phyloP scores from a whole-genome alignment of 768 basidiomycete genomes.

The Boletus subparvulus region DNA sequence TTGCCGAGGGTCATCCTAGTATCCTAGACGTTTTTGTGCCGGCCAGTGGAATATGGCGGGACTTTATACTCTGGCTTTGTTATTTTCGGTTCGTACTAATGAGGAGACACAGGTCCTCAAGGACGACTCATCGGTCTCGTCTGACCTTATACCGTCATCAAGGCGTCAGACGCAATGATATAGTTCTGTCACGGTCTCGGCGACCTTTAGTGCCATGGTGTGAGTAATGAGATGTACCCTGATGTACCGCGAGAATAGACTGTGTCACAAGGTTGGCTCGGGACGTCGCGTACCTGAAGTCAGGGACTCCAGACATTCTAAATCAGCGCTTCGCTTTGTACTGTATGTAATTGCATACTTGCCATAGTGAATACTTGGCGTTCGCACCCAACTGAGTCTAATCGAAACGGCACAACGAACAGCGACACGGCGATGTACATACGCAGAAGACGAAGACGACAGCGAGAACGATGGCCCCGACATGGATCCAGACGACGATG shows the following conservation, averaged over 20 bases:
- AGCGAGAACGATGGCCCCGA: slow-evolving; percentile 33
- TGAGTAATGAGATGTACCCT: not conserved
- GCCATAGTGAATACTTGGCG: too few relatives aligned
- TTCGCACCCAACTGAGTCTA: too few relatives aligned
- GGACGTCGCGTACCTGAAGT: too few relatives aligned
- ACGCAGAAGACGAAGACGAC: slow-evolving; percentile 6
- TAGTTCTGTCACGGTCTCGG: too few relatives aligned
- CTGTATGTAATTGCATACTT: not conserved
- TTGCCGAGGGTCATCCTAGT: not conserved
- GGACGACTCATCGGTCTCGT: not conserved
- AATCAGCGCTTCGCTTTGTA: too few relatives aligned
- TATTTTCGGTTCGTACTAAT: not conserved
- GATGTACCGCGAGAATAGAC: not conserved
- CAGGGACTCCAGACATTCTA: too few relatives aligned
- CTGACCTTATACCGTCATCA: not conserved
- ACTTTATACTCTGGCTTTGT: not conserved
- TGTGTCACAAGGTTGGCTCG: too few relatives aligned
- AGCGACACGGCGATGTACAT: too few relatives aligned
- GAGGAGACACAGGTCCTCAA: not conserved
- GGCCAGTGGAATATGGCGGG: not conserved
- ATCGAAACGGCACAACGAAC: too few relatives aligned
- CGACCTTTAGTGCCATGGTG: too few relatives aligned
- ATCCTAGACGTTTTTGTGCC: not conserved
- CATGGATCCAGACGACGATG: slow-evolving; percentile 17
- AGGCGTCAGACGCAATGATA: not conserved